phyloP scores from a whole-genome alignment of 495 filamentous ascomycete genomes.

The Hamigera avellanea region DNA sequence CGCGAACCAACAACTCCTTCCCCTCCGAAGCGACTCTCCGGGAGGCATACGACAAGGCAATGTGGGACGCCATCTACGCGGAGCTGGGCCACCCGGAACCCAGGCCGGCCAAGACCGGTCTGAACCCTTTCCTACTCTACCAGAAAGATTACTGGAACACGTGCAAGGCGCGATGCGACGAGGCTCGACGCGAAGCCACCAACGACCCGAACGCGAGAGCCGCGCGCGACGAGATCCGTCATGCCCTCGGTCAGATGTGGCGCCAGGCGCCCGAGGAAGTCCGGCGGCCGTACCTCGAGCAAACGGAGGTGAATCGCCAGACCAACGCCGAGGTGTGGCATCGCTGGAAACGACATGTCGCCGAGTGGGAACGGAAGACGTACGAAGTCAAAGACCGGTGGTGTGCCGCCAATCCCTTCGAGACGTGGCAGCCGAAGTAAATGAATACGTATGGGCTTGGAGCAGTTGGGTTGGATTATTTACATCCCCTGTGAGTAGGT shows the following conservation, averaged over 20 bases:
- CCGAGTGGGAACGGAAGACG: slow-evolving; percentile 60
- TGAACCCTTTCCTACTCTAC: slow-evolving; percentile 57
- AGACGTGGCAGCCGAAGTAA: slow-evolving; percentile 10
- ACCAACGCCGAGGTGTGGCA: slow-evolving; percentile 44
- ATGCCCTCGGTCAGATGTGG: slow-evolving; percentile 81
- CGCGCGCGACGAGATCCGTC: slow-evolving; percentile 62
- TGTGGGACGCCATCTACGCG: slow-evolving; percentile 54
- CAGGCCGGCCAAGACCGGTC: slow-evolving; percentile 54
- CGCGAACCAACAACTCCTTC: slow-evolving; percentile 6
- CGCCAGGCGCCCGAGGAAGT: slow-evolving; percentile 55
- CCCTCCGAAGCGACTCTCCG: slow-evolving; percentile 40
- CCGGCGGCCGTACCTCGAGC: slow-evolving; percentile 63
- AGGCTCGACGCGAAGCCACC: slow-evolving; percentile 48
- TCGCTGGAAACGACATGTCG: slow-evolving; percentile 43
- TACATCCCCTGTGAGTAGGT: no score
- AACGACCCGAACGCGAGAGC: slow-evolving; percentile 56
- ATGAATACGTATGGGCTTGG: no score
- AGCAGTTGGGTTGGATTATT: no score
- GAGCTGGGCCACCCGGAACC: slow-evolving; percentile 63
- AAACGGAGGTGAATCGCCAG: slow-evolving; percentile 55
- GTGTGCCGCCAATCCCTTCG: slow-evolving; percentile 47
- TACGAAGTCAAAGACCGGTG: slow-evolving; percentile 48
- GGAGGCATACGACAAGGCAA: slow-evolving; percentile 61
- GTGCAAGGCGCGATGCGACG: slow-evolving; percentile 62
- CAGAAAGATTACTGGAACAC: slow-evolving; percentile 70